Base-by-base conservation (phyloP, 1,284 basidiomycete species). In the Agroathelia rolfsii region DNA sequence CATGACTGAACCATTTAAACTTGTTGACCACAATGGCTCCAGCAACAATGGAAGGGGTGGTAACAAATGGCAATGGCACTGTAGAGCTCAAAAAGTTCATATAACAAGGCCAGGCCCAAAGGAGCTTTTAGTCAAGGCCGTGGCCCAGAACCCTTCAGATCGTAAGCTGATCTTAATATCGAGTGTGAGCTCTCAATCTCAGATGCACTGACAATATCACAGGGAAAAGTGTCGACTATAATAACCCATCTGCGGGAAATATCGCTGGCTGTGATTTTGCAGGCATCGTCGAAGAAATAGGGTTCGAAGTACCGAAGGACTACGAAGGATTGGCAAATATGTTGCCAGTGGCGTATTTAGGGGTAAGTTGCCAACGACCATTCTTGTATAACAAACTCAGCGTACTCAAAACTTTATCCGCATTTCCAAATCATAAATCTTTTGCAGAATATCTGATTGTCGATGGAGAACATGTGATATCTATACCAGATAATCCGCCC, bases 371-470 rank as follows among this genome's bases (percentile, higher is more conserved):
- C n/a, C 24, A 16, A 31, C 17, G n/a, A n/a, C n/a, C n/a, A n/a
- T n/a, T n/a, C n/a, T n/a, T n/a, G n/a, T n/a, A n/a, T n/a, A n/a
- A n/a, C n/a, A n/a, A n/a, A n/a, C n/a, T n/a, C n/a, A n/a, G n/a
- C n/a, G n/a, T n/a, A n/a, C n/a, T n/a, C n/a, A n/a, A n/a, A n/a
- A n/a, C n/a, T n/a, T n/a, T n/a, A n/a, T n/a, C n/a, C n/a, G n/a
- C n/a, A n/a, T n/a, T 22, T 12, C 19, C 31, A 30, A 8, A 32
- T 32, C 30, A 31, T 28, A 55, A 58, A 20, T 44, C 55, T 7
- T 59, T 49, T 30, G 51, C 56, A 6, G 55, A 60, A 40, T 60
- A 58, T 32, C 24, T 50, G 18, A 32, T 52, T 7, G 40, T 46
- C 7, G 37, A 43, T 22, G 40, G 49, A 7, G 37, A 46, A 17